Conservation (phyloP, 441 rosid species). For the Sinapis alba region DNA sequence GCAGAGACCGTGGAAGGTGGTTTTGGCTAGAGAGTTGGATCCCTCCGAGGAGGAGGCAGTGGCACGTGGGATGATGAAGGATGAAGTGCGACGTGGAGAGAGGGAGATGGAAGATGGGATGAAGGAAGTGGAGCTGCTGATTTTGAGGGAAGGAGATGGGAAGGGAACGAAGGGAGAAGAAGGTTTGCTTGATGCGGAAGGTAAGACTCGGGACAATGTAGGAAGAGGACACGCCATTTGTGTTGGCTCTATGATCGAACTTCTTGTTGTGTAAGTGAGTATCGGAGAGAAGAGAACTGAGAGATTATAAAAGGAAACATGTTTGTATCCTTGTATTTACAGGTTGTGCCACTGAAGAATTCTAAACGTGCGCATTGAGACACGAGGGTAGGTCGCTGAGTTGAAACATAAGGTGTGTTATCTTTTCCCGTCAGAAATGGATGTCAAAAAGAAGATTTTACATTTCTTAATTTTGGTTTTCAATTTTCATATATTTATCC, state of each 20-base stretch:
- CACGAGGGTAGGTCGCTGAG: constrained; percentile 18
- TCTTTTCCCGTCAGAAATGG: neutral
- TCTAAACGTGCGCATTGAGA: constrained; percentile 32
- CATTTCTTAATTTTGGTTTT: too few species aligned
- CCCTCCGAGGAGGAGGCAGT: constrained; percentile 28
- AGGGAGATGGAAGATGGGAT: constrained; percentile 25
- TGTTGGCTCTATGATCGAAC: neutral
- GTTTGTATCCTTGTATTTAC: constrained; percentile 5
- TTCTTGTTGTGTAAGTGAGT: neutral
- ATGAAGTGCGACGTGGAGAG: constrained; percentile 15
- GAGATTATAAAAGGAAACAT: constrained; percentile 11
- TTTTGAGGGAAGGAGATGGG: constrained; percentile 28
- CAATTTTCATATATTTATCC: too few species aligned
- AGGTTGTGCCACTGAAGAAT: constrained; percentile 15
- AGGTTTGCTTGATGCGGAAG: constrained; percentile 12
- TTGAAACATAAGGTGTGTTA: neutral
- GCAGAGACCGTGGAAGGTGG: constrained; percentile 79
- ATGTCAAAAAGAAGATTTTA: neutral
- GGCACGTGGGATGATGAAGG: constrained; percentile 28
- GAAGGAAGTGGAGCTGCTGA: constrained; percentile 9
- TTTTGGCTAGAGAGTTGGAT: constrained; percentile 12
- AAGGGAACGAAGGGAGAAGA: constrained; percentile 21
- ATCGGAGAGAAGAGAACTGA: neutral
- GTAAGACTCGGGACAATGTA: constrained; percentile 16
- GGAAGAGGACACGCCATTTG: constrained; percentile 34